Evolutionary conservation across 2,329 filamentous ascomycete species (phyloP).

Genomic region (Sclerotinia glacialis): DNA sequence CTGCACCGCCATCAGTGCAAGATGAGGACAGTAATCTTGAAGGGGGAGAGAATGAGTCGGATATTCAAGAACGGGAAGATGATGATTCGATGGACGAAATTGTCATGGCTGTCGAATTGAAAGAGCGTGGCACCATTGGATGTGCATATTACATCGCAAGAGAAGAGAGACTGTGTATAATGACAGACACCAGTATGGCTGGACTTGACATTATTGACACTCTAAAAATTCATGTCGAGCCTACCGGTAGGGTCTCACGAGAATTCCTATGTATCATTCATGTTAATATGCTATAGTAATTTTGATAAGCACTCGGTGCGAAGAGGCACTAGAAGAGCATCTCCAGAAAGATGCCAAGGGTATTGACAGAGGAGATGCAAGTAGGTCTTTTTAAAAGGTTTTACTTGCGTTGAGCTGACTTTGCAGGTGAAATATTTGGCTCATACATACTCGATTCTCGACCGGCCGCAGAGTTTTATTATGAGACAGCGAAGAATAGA

Average conservation of each 20-base stretch:
- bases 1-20: slow-evolving; percentile 16
- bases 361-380: slow-evolving; percentile 31
- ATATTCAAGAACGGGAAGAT: slow-evolving; percentile 40
- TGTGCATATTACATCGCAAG: slow-evolving; percentile 78
- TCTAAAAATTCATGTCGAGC: slow-evolving; percentile 53
- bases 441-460: slow-evolving; percentile 61
- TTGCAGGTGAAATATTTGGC: slow-evolving; percentile 41
- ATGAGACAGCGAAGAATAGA: slow-evolving; percentile 63
- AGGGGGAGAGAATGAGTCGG: slow-evolving; percentile 36
- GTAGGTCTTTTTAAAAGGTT: slow-evolving; percentile 25
- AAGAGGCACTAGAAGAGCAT: slow-evolving; percentile 38
- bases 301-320: slow-evolving; percentile 44
- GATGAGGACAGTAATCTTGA: slow-evolving; percentile 24
- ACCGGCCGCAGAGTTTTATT: slow-evolving; percentile 69
- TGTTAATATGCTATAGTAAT: slow-evolving; percentile 40
- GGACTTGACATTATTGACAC: slow-evolving; percentile 68
- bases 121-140: slow-evolving; percentile 67
- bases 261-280: too few relatives aligned
- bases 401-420: neutral
- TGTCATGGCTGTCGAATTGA: slow-evolving; percentile 77
- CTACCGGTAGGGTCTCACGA: slow-evolving; percentile 42
- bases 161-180: slow-evolving; percentile 68
- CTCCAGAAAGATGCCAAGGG: slow-evolving; percentile 37
- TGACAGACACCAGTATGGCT: slow-evolving; percentile 71
- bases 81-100: slow-evolving; percentile 61